A percentile compares a stretch with the other conserved stretches of the same genome.
phyloP scores from a whole-genome alignment of 2,329 filamentous ascomycete species.

The Ophiostoma australiae region DNA sequence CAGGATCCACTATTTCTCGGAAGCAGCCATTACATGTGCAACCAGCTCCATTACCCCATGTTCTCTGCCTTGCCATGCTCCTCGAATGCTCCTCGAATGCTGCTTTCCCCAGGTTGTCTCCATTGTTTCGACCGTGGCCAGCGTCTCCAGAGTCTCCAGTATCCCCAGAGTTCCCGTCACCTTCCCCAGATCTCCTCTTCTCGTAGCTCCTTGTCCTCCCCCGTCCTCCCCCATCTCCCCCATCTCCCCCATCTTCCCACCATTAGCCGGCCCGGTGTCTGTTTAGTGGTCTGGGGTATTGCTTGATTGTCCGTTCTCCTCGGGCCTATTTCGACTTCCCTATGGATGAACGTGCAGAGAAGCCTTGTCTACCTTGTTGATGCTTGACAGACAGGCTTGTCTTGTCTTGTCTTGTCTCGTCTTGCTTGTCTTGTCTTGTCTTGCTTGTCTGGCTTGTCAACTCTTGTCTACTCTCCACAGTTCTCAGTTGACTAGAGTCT shows the following conservation, averaged over 20 bases:
- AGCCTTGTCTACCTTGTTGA: neutral
- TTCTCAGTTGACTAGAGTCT: neutral
- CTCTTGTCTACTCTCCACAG: neutral
- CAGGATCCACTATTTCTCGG: neutral
- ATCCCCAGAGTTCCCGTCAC: neutral
- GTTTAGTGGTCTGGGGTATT: neutral
- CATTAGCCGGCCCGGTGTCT: neutral
- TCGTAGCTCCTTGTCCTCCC: neutral
- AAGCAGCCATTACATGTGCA: neutral
- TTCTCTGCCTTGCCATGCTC: conserved; percentile 7
- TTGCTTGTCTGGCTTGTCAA: neutral
- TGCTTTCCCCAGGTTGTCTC: conserved; percentile 1
- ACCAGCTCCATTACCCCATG: conserved; percentile 15
- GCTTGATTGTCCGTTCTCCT: neutral
- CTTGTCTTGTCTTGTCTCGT: neutral
- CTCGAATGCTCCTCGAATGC: neutral
- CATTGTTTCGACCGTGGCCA: neutral
- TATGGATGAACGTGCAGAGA: neutral
- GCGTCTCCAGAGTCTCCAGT: neutral
- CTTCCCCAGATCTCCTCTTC: neutral
- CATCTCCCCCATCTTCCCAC: neutral
- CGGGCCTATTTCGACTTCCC: neutral
- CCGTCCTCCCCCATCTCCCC: neutral
- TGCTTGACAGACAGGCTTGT: neutral
- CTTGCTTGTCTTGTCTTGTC: neutral